Evolutionary conservation across 257 asterid genomes (phyloP).

Genomic region (Nicotiana benthamiana): DNA sequence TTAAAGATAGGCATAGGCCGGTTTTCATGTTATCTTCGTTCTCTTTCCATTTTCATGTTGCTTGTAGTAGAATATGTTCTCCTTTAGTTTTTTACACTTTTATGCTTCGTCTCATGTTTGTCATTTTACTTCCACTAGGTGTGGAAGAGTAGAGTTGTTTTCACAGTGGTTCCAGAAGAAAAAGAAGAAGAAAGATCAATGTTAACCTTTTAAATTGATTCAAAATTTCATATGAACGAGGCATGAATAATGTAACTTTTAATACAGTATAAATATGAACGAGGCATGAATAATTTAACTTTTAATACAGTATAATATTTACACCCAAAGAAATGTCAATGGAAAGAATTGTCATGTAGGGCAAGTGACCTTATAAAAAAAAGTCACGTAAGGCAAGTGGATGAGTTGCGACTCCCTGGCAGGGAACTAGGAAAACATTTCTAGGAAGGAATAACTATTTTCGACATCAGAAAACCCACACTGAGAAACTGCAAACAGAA

Average conservation of each 20-base stretch:
- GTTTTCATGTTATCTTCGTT: too few relatives aligned
- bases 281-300: neutral
- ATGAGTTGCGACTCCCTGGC: neutral
- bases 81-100: neutral
- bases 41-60: neutral
- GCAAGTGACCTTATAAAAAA: neutral
- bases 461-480: neutral
- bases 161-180: neutral
- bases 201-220: neutral
- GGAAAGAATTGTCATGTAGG: neutral
- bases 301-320: neutral
- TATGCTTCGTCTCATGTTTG: neutral
- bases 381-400: neutral
- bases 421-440: neutral
- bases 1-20: neutral
- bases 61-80: neutral
- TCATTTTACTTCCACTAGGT: neutral
- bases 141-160: neutral
- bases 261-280: neutral
- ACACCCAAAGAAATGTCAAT: neutral
- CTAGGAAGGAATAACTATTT: neutral
- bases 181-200: neutral
- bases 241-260: neutral
- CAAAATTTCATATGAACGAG: neutral
- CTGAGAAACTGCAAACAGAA: neutral